Base-by-base conservation (phyloP, 768 basidiomycete species). In the Pleurotus sapidus region DNA sequence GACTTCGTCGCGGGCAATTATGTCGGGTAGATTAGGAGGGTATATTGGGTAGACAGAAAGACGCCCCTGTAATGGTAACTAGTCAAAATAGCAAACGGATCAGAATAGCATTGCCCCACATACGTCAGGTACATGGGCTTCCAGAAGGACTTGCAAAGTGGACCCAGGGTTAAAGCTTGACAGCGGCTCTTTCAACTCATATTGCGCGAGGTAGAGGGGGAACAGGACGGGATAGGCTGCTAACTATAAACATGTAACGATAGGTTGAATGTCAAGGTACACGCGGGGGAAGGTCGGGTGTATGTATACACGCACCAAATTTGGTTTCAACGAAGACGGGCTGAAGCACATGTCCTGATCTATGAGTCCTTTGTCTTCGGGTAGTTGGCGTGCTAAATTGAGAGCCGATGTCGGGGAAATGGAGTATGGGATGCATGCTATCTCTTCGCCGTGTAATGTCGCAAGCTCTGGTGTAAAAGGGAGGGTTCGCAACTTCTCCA, bases 151-250 rank as follows among this genome's bases (percentile, higher is more conserved):
- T 24, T 54, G 51, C 3, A 71, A 50, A 4, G 68, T 68, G 25
- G 68, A 42, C 12, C 59, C 54, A 46, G 45, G 57, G 14, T 24
- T 54, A 42, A 4, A 43, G 45, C 9, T 48, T 27, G 38, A 61
- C 56, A 49, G 18, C n/a, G 58, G 56, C 17, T 64, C 56, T 5
- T 57, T 46, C 5, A 68, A 61, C 49, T 76, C 62, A 63, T 86
- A 88, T 61, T 79, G 78, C 17, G 74, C 76, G 8, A 88, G 70
- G 67, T 88, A 89, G 4, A 86, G 64, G 4, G 87, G 87, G n/a
- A 88, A 66, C 18, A 88, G 74, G 30, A 88, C 71, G 3, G 87
- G 87, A 60, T 83, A 85, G 38, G 80, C 84, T 20, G 84, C 78
- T 17, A 81, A 71, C 86, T 86, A 61, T 55, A 20, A n/a, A 18